These are phyloP conservation scores for Beverwykella pulmonaria DNA, from an alignment of 495 filamentous ascomycete species.

Conservation along the genomic window DNA sequence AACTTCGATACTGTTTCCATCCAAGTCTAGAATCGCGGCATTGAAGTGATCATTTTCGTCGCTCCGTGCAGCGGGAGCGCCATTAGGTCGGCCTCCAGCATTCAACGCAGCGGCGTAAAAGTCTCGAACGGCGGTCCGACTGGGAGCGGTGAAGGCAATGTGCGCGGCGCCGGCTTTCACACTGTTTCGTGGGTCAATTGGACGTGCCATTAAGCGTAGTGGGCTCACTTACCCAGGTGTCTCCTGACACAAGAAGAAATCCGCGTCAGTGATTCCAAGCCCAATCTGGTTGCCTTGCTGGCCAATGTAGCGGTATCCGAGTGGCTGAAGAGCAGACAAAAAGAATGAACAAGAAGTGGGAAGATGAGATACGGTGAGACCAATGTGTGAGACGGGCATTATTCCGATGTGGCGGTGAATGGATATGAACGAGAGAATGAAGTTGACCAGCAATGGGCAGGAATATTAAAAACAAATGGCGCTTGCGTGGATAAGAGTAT, in stretches of 20 bases:
- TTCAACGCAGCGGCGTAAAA: conserved; percentile 65
- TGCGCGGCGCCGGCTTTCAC: conserved; percentile 56
- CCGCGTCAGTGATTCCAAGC: conserved; percentile 59
- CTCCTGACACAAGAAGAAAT: conserved; percentile 63
- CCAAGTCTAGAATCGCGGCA: conserved; percentile 63
- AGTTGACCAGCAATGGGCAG: not conserved
- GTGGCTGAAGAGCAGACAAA: conserved; percentile 70
- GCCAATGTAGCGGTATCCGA: conserved; percentile 71
- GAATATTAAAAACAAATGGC: conserved; percentile 4
- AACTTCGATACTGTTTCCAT: conserved; percentile 65
- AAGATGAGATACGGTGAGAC: conserved; percentile 71
- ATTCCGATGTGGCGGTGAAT: conserved; percentile 24
- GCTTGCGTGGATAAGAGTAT: conserved; percentile 12
- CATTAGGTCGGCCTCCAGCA: conserved; percentile 60
- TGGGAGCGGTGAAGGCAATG: conserved; percentile 61
- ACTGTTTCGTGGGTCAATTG: conserved; percentile 40
- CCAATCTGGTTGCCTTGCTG: conserved; percentile 54
- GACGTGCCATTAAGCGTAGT: conserved; percentile 4
- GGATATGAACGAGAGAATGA: conserved; percentile 29
- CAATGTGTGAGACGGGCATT: conserved; percentile 64
- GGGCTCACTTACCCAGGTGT: conserved; percentile 55
- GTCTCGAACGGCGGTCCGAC: conserved; percentile 55
- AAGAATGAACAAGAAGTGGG: conserved; percentile 80
- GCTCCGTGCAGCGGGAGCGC: conserved; percentile 58
- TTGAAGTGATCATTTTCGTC: conserved; percentile 59